phyloP scores from a whole-genome alignment of 768 basidiomycete species.

The Mrakia frigida region DNA sequence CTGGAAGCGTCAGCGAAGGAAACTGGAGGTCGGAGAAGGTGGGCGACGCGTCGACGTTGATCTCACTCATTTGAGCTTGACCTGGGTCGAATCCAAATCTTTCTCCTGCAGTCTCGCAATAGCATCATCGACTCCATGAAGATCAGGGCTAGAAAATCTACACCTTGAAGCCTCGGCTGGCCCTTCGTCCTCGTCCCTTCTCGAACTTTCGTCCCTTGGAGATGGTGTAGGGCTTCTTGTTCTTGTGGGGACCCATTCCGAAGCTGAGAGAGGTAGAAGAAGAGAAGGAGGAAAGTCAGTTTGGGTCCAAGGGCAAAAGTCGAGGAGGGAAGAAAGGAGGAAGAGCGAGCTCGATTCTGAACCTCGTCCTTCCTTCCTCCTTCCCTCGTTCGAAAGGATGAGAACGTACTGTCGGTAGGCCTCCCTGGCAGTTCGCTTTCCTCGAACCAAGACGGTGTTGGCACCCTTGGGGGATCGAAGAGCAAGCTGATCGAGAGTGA shows the following conservation, averaged over 20 bases:
- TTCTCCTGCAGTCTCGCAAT: too few species aligned
- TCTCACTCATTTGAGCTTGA: too few species aligned
- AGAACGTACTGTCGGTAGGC: slow-evolving; percentile 30
- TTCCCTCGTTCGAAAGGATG: not conserved
- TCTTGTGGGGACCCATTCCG: slow-evolving; percentile 67
- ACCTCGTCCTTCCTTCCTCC: not conserved
- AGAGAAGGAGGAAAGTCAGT: not conserved
- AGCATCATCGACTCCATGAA: too few species aligned
- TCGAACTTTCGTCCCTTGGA: slow-evolving; percentile 99
- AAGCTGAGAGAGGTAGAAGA: slow-evolving; percentile 71
- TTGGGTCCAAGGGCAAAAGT: not conserved
- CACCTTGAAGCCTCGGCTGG: slow-evolving; percentile 28
- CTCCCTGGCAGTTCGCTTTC: slow-evolving; percentile 87
- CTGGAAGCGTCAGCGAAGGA: too few species aligned
- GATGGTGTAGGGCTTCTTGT: slow-evolving; percentile 94
- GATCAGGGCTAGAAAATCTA: too few species aligned
- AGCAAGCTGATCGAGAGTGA: slow-evolving; percentile 96
- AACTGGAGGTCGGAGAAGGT: too few species aligned
- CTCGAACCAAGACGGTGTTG: slow-evolving; percentile 89
- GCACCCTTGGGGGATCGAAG: slow-evolving; percentile 87
- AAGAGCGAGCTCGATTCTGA: not conserved
- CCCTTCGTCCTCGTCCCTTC: slow-evolving; percentile 50
- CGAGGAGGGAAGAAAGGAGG: not conserved
- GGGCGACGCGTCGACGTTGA: too few species aligned
- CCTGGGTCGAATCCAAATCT: too few species aligned